phyloP scores from a whole-genome alignment of 1,284 basidiomycete genomes.

The Irpex lacteus region DNA sequence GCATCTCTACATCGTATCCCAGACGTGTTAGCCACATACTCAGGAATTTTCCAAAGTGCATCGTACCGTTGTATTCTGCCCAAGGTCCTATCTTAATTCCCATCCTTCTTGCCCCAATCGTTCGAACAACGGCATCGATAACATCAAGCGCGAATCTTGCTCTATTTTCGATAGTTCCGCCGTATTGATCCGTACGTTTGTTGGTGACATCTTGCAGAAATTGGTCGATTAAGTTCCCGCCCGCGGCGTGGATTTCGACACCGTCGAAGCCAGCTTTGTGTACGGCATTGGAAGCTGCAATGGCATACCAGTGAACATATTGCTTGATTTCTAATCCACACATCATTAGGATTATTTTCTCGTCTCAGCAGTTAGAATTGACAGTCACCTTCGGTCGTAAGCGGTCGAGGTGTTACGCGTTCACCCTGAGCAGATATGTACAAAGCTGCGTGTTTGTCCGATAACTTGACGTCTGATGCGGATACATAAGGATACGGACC shows the following conservation, averaged over 20 bases:
- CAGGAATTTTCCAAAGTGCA: not conserved
- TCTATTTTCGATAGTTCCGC: slow-evolving; percentile 55
- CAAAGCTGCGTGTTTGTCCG: slow-evolving; percentile 29
- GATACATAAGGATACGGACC: slow-evolving; percentile 32
- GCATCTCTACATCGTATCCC: slow-evolving; percentile 31
- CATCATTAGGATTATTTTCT: not conserved
- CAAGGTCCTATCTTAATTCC: slow-evolving; percentile 57
- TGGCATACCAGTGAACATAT: slow-evolving; percentile 35
- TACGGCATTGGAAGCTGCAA: slow-evolving; percentile 41
- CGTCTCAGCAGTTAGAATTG: too few relatives aligned
- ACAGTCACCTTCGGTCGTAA: slow-evolving; percentile 29
- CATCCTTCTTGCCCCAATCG: slow-evolving; percentile 37
- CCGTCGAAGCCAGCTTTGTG: slow-evolving; percentile 46
- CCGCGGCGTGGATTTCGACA: slow-evolving; percentile 29
- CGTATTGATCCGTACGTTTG: slow-evolving; percentile 58
- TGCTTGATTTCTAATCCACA: slow-evolving; percentile 25
- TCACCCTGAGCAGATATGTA: slow-evolving; percentile 26
- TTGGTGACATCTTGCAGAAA: slow-evolving; percentile 45
- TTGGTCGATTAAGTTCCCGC: slow-evolving; percentile 43
- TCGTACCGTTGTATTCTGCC: slow-evolving; percentile 36
- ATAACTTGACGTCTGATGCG: slow-evolving; percentile 42
- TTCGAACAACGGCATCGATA: slow-evolving; percentile 40
- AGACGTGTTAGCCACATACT: not conserved
- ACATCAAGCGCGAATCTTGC: slow-evolving; percentile 47
- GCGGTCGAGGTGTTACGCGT: slow-evolving; percentile 27